Evolutionary conservation across 2,329 filamentous ascomycete genomes (phyloP).

Genomic region (Apiospora koreana): DNA sequence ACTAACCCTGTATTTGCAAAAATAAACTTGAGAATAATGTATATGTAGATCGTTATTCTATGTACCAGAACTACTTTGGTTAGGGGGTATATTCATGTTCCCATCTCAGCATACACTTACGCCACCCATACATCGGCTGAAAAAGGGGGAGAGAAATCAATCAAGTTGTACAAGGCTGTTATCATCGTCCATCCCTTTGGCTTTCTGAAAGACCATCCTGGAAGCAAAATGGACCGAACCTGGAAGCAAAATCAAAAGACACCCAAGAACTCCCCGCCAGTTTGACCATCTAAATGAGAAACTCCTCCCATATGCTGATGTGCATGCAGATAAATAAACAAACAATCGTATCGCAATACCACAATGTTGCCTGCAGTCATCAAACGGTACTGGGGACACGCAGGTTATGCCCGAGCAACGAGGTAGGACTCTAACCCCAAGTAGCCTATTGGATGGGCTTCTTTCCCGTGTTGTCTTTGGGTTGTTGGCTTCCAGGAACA

Average conservation of each 20-base stretch:
- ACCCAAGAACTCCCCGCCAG: slow-evolving; percentile 1
- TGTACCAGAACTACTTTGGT: background rate
- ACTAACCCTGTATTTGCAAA: no score
- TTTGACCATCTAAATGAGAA: slow-evolving; percentile 1
- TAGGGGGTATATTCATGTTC: slow-evolving; percentile 3
- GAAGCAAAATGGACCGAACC: background rate
- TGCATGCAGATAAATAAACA: background rate
- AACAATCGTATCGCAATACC: background rate
- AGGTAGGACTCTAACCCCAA: background rate
- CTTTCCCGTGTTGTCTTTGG: background rate
- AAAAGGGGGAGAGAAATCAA: background rate
- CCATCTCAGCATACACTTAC: background rate
- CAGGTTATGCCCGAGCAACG: background rate
- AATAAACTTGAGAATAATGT: no score
- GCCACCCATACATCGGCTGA: background rate
- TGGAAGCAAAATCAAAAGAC: background rate
- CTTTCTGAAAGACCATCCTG: background rate
- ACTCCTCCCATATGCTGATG: slow-evolving; percentile 9
- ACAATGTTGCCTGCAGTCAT: background rate
- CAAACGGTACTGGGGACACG: background rate
- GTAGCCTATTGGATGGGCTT: background rate
- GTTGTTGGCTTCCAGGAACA: background rate
- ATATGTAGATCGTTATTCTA: background rate
- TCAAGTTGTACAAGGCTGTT: background rate
- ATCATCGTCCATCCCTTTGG: background rate